A percentile compares a stretch with the other conserved stretches of the same genome.
Evolutionary conservation across 2,329 filamentous ascomycete genomes (phyloP).

Genomic region (Cryphonectria parasitica): DNA sequence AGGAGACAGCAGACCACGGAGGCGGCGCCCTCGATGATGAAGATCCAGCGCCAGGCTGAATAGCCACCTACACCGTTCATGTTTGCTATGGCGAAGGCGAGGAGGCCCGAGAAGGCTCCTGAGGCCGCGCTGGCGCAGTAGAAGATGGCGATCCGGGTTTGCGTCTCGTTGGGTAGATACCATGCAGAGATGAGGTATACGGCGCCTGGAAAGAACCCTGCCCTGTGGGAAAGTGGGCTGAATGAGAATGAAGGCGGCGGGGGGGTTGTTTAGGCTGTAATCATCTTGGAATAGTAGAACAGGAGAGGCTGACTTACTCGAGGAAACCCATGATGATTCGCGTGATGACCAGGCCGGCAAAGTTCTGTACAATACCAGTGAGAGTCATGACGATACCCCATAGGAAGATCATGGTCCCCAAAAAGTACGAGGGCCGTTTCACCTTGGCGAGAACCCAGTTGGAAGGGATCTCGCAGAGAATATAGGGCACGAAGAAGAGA

Average conservation of each 20-base stretch:
- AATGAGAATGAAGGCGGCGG: background rate
- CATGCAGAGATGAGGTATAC: conserved; percentile 53
- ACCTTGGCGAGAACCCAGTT: conserved; percentile 47
- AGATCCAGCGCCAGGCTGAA: conserved; percentile 58
- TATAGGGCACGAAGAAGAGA: conserved; percentile 43
- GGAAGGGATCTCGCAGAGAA: conserved; percentile 46
- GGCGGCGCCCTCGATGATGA: conserved; percentile 55
- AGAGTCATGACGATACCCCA: conserved; percentile 53
- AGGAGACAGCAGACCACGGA: conserved; percentile 43
- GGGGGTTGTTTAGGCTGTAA: background rate
- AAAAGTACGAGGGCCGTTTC: conserved; percentile 40
- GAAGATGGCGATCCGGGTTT: conserved; percentile 49
- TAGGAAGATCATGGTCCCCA: conserved; percentile 44
- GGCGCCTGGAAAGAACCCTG: conserved; percentile 48
- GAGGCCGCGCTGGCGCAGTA: conserved; percentile 47
- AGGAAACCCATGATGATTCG: conserved; percentile 51
- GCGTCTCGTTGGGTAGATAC: conserved; percentile 54
- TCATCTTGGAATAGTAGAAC: no score
- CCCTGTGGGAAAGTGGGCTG: conserved; percentile 27
- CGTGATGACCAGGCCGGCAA: conserved; percentile 44
- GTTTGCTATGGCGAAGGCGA: conserved; percentile 53
- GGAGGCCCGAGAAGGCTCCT: conserved; percentile 46
- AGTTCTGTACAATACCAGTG: conserved; percentile 49
- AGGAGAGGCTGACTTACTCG: conserved; percentile 35
- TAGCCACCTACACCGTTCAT: conserved; percentile 48